These are phyloP conservation scores for Endocalyx cinctus DNA, from an alignment of 2,329 filamentous ascomycete genomes.

Conservation along the genomic window DNA sequence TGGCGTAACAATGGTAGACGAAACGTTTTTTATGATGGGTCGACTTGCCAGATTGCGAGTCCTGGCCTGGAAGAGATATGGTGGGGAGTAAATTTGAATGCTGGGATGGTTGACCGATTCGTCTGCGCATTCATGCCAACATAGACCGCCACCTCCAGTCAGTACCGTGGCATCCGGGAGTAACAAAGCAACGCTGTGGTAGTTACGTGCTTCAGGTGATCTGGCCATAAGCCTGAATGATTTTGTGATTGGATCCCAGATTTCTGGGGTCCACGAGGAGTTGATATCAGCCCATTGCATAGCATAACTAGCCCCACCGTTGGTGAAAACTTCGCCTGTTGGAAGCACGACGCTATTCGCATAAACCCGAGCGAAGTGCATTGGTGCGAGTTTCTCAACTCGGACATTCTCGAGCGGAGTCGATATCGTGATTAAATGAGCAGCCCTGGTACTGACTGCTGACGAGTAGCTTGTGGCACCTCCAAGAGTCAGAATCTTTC, in stretches of 20 bases:
- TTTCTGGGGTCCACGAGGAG: constrained; percentile 31
- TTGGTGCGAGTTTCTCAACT: constrained; percentile 29
- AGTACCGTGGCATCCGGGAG: constrained; percentile 41
- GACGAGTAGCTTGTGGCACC: constrained; percentile 40
- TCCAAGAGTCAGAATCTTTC: constrained; percentile 47
- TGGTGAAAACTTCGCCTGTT: constrained; percentile 36
- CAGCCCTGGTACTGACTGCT: constrained; percentile 33
- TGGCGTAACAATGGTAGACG: constrained; percentile 21
- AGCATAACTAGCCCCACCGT: constrained; percentile 33
- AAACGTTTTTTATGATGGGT: constrained; percentile 34
- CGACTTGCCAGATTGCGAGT: constrained; percentile 27
- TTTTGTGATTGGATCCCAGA: constrained; percentile 33
- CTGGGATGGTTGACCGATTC: constrained; percentile 45
- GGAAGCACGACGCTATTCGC: constrained; percentile 37
- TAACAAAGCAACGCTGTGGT: constrained; percentile 40
- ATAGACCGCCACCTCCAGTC: constrained; percentile 45
- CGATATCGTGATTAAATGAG: constrained; percentile 41
- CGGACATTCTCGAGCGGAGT: constrained; percentile 14
- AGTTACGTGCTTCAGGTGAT: constrained; percentile 32
- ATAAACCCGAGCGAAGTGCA: constrained; percentile 34
- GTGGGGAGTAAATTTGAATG: constrained; percentile 45
- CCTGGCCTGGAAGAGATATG: constrained; percentile 44
- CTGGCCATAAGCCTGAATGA: constrained; percentile 28
- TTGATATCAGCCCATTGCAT: constrained; percentile 34
- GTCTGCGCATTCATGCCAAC: constrained; percentile 35